These are phyloP conservation scores for Mucor mucedo DNA, from an alignment of 371 early-diverging fungal species.

Conservation along the genomic window DNA sequence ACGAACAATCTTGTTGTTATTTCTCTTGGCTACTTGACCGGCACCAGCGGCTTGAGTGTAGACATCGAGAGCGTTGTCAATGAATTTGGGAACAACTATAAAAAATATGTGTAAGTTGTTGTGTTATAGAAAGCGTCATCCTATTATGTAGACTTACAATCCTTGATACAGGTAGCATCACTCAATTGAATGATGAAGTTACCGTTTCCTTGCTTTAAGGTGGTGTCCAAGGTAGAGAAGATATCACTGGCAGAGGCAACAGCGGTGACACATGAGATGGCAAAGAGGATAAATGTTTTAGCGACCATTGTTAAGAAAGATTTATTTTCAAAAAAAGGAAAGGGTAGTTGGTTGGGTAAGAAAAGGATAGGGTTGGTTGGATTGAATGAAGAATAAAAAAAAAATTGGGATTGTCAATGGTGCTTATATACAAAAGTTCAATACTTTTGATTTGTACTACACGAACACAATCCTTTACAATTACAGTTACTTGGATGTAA, in stretches of 20 bases:
- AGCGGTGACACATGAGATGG: conserved; percentile 14
- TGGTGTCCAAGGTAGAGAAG: conserved; percentile 5
- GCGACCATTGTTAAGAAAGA: conserved; percentile 7
- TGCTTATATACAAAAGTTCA: neutral
- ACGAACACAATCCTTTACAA: neutral
- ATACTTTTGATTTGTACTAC: conserved; percentile 11
- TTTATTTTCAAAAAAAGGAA: neutral
- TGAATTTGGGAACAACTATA: conserved; percentile 37
- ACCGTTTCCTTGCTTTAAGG: conserved; percentile 25
- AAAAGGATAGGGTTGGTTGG: neutral
- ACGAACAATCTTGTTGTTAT: conserved; percentile 20
- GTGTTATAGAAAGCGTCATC: neutral
- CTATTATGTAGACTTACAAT: conserved; percentile 25
- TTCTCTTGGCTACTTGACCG: conserved; percentile 18
- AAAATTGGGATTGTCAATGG: neutral
- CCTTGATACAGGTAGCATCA: conserved; percentile 31
- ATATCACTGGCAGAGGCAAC: conserved; percentile 8
- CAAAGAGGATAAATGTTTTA: conserved; percentile 20
- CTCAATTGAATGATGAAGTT: conserved; percentile 44
- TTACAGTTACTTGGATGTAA: too few species aligned
- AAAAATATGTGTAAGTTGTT: too few species aligned
- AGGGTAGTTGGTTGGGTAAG: neutral
- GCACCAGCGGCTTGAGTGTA: conserved; percentile 15
- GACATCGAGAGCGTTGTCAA: conserved; percentile 34
- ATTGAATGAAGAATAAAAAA: neutral